These are phyloP conservation scores for Leishmania amazonensis DNA, from an alignment of 208 protist genomes.

Conservation along the genomic window DNA sequence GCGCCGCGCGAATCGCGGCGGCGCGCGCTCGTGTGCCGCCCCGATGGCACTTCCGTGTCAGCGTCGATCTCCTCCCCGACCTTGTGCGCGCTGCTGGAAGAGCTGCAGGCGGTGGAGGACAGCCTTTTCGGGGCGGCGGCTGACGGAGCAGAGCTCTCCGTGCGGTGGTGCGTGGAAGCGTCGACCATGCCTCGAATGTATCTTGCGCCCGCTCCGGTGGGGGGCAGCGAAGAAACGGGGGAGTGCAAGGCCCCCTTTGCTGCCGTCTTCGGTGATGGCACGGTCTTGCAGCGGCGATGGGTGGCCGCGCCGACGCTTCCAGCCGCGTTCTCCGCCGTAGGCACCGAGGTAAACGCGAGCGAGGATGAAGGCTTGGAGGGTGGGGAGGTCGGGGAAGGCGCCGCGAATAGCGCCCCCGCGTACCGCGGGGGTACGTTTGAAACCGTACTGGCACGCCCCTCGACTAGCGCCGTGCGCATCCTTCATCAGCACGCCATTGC, in stretches of 20 bases:
- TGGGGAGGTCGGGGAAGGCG: background rate
- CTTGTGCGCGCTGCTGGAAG: constrained; percentile 28
- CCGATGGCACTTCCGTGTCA: background rate
- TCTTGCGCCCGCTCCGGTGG: constrained; percentile 33
- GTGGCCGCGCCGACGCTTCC: constrained; percentile 16
- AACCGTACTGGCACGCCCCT: constrained; percentile 63
- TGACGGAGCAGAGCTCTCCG: constrained; percentile 17
- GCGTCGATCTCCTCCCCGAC: constrained; percentile 26
- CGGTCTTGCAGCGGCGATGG: constrained; percentile 56
- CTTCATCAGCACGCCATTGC: constrained; percentile 65
- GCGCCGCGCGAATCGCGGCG: constrained; percentile 22
- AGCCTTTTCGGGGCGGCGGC: constrained; percentile 14
- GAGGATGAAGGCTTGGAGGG: background rate
- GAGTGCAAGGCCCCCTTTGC: constrained; percentile 40
- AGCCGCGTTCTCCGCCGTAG: background rate
- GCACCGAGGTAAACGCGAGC: background rate
- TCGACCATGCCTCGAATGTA: constrained; percentile 74
- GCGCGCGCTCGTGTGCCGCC: constrained; percentile 6
- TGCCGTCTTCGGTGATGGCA: constrained; percentile 76
- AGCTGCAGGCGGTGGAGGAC: constrained; percentile 24
- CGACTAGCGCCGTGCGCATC: constrained; percentile 61
- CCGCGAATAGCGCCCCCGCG: background rate
- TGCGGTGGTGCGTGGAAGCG: constrained; percentile 74
- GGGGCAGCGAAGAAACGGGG: background rate
- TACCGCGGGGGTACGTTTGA: constrained; percentile 36